Conservation (phyloP, 257 asterid genomes). For the Lantana camara region DNA sequence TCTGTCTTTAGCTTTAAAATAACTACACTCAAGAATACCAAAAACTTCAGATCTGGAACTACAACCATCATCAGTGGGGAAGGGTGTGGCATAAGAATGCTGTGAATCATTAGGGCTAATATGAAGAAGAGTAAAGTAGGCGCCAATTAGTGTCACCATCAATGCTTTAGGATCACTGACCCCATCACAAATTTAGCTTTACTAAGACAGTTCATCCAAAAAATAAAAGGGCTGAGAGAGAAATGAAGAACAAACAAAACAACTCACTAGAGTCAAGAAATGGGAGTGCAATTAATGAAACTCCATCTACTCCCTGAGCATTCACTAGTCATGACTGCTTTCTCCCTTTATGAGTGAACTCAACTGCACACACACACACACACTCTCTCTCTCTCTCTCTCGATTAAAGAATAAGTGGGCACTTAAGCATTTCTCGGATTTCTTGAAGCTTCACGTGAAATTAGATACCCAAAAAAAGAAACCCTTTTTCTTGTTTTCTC, state of each 20-base stretch:
- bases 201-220: slow-evolving; percentile 26
- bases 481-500: background rate
- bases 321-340: slow-evolving; percentile 30
- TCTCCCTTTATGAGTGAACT: slow-evolving; percentile 9
- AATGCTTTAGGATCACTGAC: slow-evolving; percentile 37
- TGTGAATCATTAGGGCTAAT: slow-evolving; percentile 25
- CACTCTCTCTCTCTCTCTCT: slow-evolving; percentile 28
- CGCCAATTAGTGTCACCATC: slow-evolving; percentile 65
- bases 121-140: slow-evolving; percentile 42
- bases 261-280: slow-evolving; percentile 25
- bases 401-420: slow-evolving; percentile 13
- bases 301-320: slow-evolving; percentile 41
- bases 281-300: slow-evolving; percentile 41
- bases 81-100: slow-evolving; percentile 25
- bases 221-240: background rate
- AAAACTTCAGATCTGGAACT: slow-evolving; percentile 47
- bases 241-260: slow-evolving; percentile 18
- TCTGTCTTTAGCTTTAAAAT: slow-evolving; percentile 15
- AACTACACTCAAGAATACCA: slow-evolving; percentile 20
- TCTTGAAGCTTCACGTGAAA: slow-evolving; percentile 42
- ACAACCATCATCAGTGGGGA: slow-evolving; percentile 24
- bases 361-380: background rate
- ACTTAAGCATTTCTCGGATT: slow-evolving; percentile 20
- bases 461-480: slow-evolving; percentile 35
- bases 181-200: slow-evolving; percentile 29